Conservation (phyloP, 306 rosid genomes). For the Adenanthera pavonina region DNA sequence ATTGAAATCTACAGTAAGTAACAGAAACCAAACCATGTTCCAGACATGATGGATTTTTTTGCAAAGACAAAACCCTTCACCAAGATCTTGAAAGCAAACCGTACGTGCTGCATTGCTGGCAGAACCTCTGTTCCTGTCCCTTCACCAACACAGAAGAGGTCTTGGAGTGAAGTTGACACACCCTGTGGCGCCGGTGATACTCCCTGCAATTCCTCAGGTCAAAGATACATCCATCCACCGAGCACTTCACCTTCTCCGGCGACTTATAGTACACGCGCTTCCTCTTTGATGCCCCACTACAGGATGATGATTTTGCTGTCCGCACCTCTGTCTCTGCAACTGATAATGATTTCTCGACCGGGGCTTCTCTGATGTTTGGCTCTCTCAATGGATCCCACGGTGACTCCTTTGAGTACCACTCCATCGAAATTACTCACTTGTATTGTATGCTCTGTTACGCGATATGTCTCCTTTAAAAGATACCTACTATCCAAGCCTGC, state of each 20-base stretch:
- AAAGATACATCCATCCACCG: neutral
- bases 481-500: neutral
- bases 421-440: neutral
- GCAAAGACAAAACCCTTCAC: neutral
- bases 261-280: neutral
- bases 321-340: neutral
- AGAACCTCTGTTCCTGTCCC: slow-evolving; percentile 6
- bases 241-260: neutral
- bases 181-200: slow-evolving; percentile 14
- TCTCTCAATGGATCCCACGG: neutral
- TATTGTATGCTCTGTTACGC: neutral
- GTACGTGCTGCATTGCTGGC: slow-evolving; percentile 25
- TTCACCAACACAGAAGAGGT: neutral
- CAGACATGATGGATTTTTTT: neutral
- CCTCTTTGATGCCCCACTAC: neutral
- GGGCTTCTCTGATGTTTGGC: too few relatives aligned
- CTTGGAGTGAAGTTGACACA: slow-evolving; percentile 11
- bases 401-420: neutral
- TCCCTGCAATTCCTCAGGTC: neutral
- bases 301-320: neutral
- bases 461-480: neutral
- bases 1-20: neutral
- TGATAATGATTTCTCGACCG: neutral
- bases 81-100: neutral
- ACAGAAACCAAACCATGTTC: neutral